A percentile compares a stretch with the other conserved stretches of the same genome.
phyloP scores from a whole-genome alignment of 1,284 basidiomycete genomes.

The Wolfiporia cocos region DNA sequence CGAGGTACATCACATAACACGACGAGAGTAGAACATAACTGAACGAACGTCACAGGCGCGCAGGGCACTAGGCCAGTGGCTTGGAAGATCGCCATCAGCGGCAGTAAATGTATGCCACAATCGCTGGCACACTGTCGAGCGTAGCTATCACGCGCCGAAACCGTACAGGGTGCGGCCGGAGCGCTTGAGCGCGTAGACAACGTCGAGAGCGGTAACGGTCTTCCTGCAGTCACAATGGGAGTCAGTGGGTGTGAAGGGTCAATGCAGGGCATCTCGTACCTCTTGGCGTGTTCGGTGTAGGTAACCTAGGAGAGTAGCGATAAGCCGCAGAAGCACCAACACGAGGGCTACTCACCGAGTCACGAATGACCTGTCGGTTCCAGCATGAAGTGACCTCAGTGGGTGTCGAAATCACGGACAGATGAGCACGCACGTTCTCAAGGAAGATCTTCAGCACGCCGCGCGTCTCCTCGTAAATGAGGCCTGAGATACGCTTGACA shows the following conservation, averaged over 20 bases:
- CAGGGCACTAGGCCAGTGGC: no score
- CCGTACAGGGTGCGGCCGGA: constrained; percentile 79
- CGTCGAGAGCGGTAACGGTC: constrained; percentile 79
- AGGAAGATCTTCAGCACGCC: constrained; percentile 84
- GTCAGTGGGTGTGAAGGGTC: no score
- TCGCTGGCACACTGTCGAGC: no score
- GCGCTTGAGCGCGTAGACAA: constrained; percentile 82
- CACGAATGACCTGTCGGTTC: constrained; percentile 57
- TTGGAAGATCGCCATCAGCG: no score
- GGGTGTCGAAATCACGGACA: neutral
- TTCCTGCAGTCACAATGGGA: no score
- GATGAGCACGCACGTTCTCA: constrained; percentile 37
- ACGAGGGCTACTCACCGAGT: constrained; percentile 41
- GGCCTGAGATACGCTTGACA: constrained; percentile 80
- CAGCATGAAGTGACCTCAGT: constrained; percentile 6
- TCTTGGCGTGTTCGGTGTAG: constrained; percentile 87
- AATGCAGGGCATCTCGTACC: no score
- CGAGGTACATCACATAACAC: no score
- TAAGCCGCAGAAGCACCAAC: neutral
- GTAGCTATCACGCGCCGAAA: constrained; percentile 67
- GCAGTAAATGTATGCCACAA: no score
- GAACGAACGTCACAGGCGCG: no score
- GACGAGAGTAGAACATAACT: no score
- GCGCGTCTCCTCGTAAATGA: constrained; percentile 81
- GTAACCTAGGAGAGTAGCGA: constrained; percentile 43